Conservation (phyloP, 805 yeast species). For the Phaffomyces opuntiae region DNA sequence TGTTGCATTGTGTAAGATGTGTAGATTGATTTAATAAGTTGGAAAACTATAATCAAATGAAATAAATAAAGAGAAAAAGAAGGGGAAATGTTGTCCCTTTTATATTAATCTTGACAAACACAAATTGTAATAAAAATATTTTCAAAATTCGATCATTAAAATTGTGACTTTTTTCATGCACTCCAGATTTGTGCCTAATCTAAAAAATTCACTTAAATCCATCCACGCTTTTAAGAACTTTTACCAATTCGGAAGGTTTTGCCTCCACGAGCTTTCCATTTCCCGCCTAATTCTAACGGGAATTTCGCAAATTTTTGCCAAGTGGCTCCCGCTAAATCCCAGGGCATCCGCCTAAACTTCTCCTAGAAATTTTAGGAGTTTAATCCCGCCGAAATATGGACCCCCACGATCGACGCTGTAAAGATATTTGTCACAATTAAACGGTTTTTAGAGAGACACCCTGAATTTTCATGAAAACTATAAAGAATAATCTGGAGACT, state of each 20-base stretch:
- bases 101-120: background rate
- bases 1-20: conserved; percentile 17
- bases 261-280: background rate
- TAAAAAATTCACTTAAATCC: background rate
- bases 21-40: background rate
- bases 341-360: no score
- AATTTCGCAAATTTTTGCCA: no score
- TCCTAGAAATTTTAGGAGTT: no score
- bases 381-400: no score
- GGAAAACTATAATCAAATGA: background rate
- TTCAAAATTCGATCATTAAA: background rate
- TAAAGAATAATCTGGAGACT: no score
- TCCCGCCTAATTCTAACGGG: background rate
- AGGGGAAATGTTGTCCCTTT: background rate
- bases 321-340: no score
- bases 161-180: conserved; percentile 5
- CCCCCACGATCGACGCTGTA: background rate
- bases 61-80: background rate
- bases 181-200: conserved; percentile 4
- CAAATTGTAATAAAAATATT: background rate
- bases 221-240: background rate
- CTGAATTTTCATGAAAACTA: no score
- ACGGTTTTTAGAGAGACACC: background rate
- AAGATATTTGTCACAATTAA: background rate
- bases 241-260: background rate